phyloP scores from a whole-genome alignment of 495 filamentous ascomycete species.

The Podospora pseudoanserina region DNA sequence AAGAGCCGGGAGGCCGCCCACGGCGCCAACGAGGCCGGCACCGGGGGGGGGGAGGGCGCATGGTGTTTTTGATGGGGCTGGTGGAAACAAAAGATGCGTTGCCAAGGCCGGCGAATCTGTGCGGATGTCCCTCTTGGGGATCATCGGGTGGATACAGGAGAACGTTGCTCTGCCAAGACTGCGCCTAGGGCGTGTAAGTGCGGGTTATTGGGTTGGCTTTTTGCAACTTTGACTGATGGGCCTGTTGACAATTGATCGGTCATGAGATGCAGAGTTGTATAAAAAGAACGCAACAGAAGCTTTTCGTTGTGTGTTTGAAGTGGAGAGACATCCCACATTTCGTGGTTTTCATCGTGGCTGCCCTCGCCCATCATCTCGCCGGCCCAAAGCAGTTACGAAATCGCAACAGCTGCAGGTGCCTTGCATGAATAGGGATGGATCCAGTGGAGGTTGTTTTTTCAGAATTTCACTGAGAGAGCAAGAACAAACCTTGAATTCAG shows the following conservation, averaged over 20 bases:
- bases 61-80: not conserved
- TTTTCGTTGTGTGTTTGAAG: not conserved
- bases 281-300: not conserved
- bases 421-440: not conserved
- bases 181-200: not conserved
- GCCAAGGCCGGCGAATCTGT: conserved; percentile 15
- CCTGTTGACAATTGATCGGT: not conserved
- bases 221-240: not conserved
- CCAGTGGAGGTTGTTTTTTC: not conserved
- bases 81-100: conserved; percentile 16
- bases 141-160: conserved; percentile 7
- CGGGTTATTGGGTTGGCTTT: not conserved
- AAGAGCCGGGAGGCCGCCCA: conserved; percentile 24
- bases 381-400: not conserved
- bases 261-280: not conserved
- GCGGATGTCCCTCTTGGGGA: conserved; percentile 4
- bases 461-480: not conserved
- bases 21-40: conserved; percentile 8
- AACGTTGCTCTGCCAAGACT: conserved; percentile 13
- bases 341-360: too few species aligned
- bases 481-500: not conserved
- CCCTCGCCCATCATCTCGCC: not conserved
- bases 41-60: not conserved
- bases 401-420: not conserved
- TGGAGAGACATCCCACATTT: not conserved